phyloP scores from a whole-genome alignment of 805 yeast genomes.

The Kodamaea kaohsiungensis region DNA sequence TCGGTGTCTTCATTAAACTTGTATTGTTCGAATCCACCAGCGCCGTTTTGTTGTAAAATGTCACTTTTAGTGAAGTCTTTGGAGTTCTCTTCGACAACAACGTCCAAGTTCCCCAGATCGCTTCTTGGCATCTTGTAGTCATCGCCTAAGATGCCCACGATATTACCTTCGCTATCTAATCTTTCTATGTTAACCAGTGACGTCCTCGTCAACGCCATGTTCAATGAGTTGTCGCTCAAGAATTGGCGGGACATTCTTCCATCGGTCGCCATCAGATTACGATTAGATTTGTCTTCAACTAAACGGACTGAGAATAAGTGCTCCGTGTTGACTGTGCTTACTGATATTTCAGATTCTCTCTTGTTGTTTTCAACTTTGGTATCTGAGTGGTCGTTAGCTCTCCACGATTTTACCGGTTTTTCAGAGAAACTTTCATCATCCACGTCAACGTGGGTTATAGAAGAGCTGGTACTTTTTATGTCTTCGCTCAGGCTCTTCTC shows the following conservation, averaged over 20 bases:
- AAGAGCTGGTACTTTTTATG: slow-evolving; percentile 40
- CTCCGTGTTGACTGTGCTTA: slow-evolving; percentile 84
- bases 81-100: slow-evolving; percentile 32
- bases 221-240: slow-evolving; percentile 27
- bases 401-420: slow-evolving; percentile 43
- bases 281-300: slow-evolving; percentile 53
- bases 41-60: not conserved
- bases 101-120: slow-evolving; percentile 28
- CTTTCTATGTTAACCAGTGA: slow-evolving; percentile 47
- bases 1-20: slow-evolving; percentile 14
- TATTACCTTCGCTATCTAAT: slow-evolving; percentile 47
- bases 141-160: slow-evolving; percentile 24
- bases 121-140: slow-evolving; percentile 31
- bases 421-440: slow-evolving; percentile 30
- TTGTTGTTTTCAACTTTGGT: slow-evolving; percentile 28
- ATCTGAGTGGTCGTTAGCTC: slow-evolving; percentile 39
- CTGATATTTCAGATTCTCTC: slow-evolving; percentile 70
- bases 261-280: slow-evolving; percentile 33
- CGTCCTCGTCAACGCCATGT: slow-evolving; percentile 26
- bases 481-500: slow-evolving; percentile 8
- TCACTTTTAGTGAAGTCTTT: slow-evolving; percentile 17
- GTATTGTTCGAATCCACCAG: slow-evolving; percentile 8
- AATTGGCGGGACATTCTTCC: slow-evolving; percentile 20
- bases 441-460: slow-evolving; percentile 54
- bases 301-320: slow-evolving; percentile 78